These are phyloP conservation scores for Saccharum hybrid DNA, from an alignment of 202 grass and related monocot species.

Conservation along the genomic window DNA sequence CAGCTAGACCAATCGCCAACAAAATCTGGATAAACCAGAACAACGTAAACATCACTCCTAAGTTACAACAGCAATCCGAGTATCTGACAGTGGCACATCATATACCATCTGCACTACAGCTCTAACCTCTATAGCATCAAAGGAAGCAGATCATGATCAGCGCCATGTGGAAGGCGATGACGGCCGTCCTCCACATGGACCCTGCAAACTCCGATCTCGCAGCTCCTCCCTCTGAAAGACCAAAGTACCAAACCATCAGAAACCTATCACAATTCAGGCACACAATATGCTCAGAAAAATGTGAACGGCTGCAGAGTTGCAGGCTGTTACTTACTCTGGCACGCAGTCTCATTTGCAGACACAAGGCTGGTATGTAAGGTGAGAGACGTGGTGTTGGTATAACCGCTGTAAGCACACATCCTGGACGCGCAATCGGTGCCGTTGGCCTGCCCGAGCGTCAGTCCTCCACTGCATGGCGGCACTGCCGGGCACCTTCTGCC, in stretches of 20 bases:
- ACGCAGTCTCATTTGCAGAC: conserved; percentile 34
- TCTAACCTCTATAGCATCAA: conserved; percentile 47
- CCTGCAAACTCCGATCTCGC: background rate
- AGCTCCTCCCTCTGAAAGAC: conserved; percentile 54
- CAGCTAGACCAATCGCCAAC: conserved; percentile 24
- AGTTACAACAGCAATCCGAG: conserved; percentile 36
- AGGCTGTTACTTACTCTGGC: conserved; percentile 55
- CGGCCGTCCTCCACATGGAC: conserved; percentile 48
- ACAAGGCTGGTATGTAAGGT: conserved; percentile 35
- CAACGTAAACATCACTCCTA: background rate
- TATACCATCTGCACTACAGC: background rate
- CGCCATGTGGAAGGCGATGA: conserved; percentile 50
- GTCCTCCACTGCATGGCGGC: conserved; percentile 24
- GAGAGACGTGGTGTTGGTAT: conserved; percentile 46
- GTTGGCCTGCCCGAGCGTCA: conserved; percentile 42
- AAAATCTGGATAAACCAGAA: conserved; percentile 34
- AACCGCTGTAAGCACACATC: conserved; percentile 64
- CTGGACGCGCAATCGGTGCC: conserved; percentile 42
- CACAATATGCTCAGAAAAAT: no score
- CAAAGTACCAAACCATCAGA: conserved; percentile 27
- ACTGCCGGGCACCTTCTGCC: conserved; percentile 25
- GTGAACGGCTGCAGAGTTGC: background rate
- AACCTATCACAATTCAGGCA: background rate
- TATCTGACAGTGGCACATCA: background rate
- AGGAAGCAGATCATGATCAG: conserved; percentile 56